phyloP scores from a whole-genome alignment of 768 basidiomycete species.

The Pisolithus sp. region DNA sequence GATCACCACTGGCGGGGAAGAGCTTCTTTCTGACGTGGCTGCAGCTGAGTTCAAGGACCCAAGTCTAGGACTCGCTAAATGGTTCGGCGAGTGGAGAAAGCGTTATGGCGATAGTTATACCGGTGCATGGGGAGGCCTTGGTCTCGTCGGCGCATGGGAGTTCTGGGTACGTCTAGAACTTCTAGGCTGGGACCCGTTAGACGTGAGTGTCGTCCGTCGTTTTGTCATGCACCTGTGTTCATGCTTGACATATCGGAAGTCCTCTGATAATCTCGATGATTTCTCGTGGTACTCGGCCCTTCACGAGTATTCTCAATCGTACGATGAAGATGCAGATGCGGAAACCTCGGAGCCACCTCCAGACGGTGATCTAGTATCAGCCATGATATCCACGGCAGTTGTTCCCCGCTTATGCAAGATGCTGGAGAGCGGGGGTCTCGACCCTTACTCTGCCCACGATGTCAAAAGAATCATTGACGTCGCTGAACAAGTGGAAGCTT shows the following conservation, averaged over 20 bases:
- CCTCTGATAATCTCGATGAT: constrained; percentile 62
- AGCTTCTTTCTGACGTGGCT: constrained; percentile 72
- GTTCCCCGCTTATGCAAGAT: constrained; percentile 69
- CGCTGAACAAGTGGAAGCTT: constrained; percentile 73
- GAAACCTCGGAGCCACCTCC: constrained; percentile 62
- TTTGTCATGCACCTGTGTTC: not conserved
- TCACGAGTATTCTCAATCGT: constrained; percentile 60
- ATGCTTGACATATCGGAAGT: not conserved
- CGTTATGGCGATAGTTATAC: constrained; percentile 75
- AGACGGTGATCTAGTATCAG: constrained; percentile 81
- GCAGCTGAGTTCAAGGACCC: constrained; percentile 85
- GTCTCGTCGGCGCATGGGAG: constrained; percentile 85
- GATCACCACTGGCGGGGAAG: constrained; percentile 44
- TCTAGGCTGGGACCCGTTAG: constrained; percentile 82
- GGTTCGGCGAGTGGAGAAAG: constrained; percentile 69
- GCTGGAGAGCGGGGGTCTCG: constrained; percentile 73
- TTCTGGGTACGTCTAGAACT: constrained; percentile 89
- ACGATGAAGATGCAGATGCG: constrained; percentile 37
- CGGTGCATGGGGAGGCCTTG: constrained; percentile 86
- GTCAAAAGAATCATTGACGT: constrained; percentile 64
- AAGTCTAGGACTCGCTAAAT: constrained; percentile 55
- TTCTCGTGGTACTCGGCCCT: constrained; percentile 82
- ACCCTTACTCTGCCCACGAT: constrained; percentile 69
- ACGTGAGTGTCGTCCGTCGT: constrained; percentile 39
- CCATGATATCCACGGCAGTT: constrained; percentile 81